Percentiles rank a stretch among this genome's conserved stretches.
These are phyloP conservation scores for Prunus yedoensis DNA, from an alignment of 331 rosid genomes.

Conservation along the genomic window DNA sequence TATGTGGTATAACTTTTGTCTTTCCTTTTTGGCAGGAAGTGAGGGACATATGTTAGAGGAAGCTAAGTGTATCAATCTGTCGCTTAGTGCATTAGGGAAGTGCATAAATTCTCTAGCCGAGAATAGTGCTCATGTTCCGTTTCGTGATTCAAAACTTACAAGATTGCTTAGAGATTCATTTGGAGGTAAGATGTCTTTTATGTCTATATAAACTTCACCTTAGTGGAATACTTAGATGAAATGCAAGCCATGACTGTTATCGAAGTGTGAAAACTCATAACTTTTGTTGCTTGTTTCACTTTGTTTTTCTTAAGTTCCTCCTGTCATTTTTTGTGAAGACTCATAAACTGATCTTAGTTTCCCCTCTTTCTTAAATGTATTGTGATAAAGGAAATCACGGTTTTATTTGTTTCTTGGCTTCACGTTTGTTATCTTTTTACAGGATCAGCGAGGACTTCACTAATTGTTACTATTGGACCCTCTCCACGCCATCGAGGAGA, in stretches of 20 bases:
- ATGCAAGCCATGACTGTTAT: slow-evolving; percentile 4
- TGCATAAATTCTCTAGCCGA: slow-evolving; percentile 97
- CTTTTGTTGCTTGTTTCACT: not conserved
- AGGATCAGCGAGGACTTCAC: slow-evolving; percentile 97
- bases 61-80: slow-evolving; percentile 93
- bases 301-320: not conserved
- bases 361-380: not conserved
- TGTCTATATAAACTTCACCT: slow-evolving; percentile 16
- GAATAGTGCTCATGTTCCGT: slow-evolving; percentile 85
- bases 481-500: slow-evolving; percentile 99
- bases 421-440: slow-evolving; percentile 28
- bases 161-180: slow-evolving; percentile 93
- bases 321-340: not conserved
- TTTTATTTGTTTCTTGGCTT: not conserved
- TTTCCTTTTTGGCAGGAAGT: slow-evolving; percentile 62
- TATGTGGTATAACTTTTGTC: slow-evolving; percentile 20
- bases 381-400: not conserved
- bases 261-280: slow-evolving; percentile 19
- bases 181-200: slow-evolving; percentile 61
- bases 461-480: slow-evolving; percentile 95
- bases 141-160: slow-evolving; percentile 98
- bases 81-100: slow-evolving; percentile 94
- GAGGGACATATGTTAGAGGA: slow-evolving; percentile 96
- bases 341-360: not conserved
- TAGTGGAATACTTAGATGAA: slow-evolving; percentile 6